Percentiles rank a stretch among this genome's conserved stretches.
These are phyloP conservation scores for Ustilago hordei DNA, from an alignment of 1,284 basidiomycete genomes.

Conservation along the genomic window DNA sequence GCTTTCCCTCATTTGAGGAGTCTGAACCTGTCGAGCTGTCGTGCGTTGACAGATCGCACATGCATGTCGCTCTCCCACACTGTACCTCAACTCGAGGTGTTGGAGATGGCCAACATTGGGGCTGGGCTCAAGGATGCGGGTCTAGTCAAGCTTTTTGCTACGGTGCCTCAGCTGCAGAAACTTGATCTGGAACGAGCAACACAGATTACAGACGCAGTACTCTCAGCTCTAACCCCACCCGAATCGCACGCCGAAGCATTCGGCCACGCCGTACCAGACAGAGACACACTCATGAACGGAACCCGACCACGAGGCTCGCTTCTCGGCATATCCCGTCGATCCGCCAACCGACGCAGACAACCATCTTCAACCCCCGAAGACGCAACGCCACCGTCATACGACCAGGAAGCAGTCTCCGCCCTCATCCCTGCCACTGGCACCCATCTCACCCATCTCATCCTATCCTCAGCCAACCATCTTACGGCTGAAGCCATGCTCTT, in stretches of 20 bases:
- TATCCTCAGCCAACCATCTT: slow-evolving; percentile 72
- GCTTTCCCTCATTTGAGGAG: slow-evolving; percentile 75
- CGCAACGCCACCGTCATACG: slow-evolving; percentile 22
- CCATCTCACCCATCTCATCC: slow-evolving; percentile 78
- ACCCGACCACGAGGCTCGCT: slow-evolving; percentile 31
- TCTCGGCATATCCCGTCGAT: slow-evolving; percentile 29
- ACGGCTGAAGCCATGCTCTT: slow-evolving; percentile 38
- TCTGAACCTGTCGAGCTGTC: slow-evolving; percentile 81
- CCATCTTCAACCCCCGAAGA: slow-evolving; percentile 15
- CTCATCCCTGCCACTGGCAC: slow-evolving; percentile 73
- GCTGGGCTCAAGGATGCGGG: slow-evolving; percentile 74
- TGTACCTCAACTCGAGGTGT: slow-evolving; percentile 80
- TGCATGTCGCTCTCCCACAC: slow-evolving; percentile 79
- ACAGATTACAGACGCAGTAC: slow-evolving; percentile 79
- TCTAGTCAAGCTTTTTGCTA: slow-evolving; percentile 78
- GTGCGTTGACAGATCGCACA: slow-evolving; percentile 79
- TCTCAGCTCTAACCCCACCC: slow-evolving; percentile 77
- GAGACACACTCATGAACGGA: slow-evolving; percentile 27
- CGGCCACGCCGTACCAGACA: slow-evolving; percentile 31
- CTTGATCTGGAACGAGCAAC: slow-evolving; percentile 86
- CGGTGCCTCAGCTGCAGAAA: slow-evolving; percentile 78
- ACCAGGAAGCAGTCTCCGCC: slow-evolving; percentile 32
- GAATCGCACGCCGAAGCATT: slow-evolving; percentile 46
- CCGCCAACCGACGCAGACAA: slow-evolving; percentile 38
- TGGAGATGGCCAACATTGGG: slow-evolving; percentile 82